Evolutionary conservation across 2,329 filamentous ascomycete genomes (phyloP), one percentile per base, ranked within the genome.

Genomic region (Stagonosporopsis cucurbitacearum): DNA sequence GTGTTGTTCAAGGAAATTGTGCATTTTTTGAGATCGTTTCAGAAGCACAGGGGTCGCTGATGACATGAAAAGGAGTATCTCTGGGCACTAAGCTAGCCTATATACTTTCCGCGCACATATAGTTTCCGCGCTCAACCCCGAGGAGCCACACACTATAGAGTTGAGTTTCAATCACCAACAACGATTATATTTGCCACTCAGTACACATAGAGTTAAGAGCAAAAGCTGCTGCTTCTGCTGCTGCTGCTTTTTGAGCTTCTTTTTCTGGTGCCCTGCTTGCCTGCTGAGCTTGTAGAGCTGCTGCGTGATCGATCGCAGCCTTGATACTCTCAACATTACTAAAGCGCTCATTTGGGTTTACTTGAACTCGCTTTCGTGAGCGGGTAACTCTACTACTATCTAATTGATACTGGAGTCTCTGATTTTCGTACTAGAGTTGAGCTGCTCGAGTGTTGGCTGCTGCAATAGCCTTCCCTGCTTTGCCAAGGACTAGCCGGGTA

Each of bases 301-400:
- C 25, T 26, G 25, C 25, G 5, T 26, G 25, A 26, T 26, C 25
- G 9, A 26, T 26, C 5, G 25, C 25, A 26, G 25, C 25, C 25
- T 26, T 26, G 9, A 26, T 26, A 5, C 5, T 26, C 32, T 52
- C 43, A 22, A 55, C 25, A 25, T 49, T 60, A 30, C 47, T 39
- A 58, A 63, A 43, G 4, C 57, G 44, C 33, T 58, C 15, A 58
- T 63, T 63, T 52, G 45, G 57, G 23, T 63, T 37, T 22, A 57
- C 19, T 32, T 51, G 44, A 54, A 63, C 49, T 9, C 44, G 47
- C 44, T 54, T 60, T 40, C 49, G 36, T 44, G 33, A 9, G 2
- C 23, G 20, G 2, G 20, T 33, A 49, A 30, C 25, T 33, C 15
- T 54, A 40, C 15, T 9, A 22, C 25, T 19, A 39, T 51, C 20